A percentile compares a stretch with the other conserved stretches of the same genome.
Conservation (phyloP, 1,284 basidiomycete genomes). For the Boletus sp. region DNA sequence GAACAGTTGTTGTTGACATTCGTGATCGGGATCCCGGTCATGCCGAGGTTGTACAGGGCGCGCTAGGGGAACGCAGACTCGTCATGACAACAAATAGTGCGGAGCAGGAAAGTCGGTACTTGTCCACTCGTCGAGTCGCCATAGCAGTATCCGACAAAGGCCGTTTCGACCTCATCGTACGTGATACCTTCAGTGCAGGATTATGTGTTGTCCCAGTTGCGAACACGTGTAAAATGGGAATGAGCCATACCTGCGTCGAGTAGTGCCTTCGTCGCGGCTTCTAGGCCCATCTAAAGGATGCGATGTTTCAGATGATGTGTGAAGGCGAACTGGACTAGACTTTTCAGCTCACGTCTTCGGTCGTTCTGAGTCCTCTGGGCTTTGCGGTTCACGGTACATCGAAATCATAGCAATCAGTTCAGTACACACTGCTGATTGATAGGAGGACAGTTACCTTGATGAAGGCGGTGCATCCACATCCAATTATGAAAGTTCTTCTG, state of each 20-base stretch:
- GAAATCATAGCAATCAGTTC: background rate
- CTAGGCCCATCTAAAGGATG: constrained; percentile 16
- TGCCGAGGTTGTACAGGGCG: constrained; percentile 80
- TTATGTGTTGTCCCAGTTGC: background rate
- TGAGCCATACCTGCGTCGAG: constrained; percentile 20
- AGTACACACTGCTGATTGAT: background rate
- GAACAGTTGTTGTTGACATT: constrained; percentile 88
- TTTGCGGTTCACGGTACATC: constrained; percentile 1
- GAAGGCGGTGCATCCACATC: constrained; percentile 28
- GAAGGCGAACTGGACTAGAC: background rate
- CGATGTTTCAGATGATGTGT: background rate
- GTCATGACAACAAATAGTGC: constrained; percentile 32
- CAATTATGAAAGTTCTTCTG: constrained; percentile 24
- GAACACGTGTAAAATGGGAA: background rate
- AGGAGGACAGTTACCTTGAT: constrained; percentile 16
- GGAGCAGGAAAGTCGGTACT: constrained; percentile 33
- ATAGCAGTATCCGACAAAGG: constrained; percentile 77
- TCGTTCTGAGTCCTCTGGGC: constrained; percentile 26
- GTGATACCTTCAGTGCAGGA: constrained; percentile 54
- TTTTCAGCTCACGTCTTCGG: constrained; percentile 20
- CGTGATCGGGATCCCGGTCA: constrained; percentile 82
- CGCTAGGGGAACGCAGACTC: constrained; percentile 27
- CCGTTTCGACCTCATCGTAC: constrained; percentile 74
- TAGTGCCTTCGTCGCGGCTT: constrained; percentile 21
- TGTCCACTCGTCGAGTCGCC: constrained; percentile 82